Evolutionary conservation across 176 grass and related monocot species (phyloP), one percentile per base, ranked within the genome.

Genomic region (Typha latifolia): DNA sequence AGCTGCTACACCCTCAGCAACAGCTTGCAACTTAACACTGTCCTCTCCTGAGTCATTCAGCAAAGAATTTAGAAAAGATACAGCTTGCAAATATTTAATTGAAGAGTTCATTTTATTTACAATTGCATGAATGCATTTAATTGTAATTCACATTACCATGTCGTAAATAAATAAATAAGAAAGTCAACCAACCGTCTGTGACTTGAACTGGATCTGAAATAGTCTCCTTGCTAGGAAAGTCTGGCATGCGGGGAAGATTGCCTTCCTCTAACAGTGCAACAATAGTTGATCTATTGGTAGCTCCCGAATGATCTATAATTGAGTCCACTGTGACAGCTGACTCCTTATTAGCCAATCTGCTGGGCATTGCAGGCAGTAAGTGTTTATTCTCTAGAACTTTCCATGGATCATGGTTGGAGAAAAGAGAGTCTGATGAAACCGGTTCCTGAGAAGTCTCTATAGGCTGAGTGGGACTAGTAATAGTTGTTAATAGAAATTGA

Each of bases 1-100:
- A 69, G 85, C 88, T 78, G 88, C 92, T 63, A 89, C 88, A 72
- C 63, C 85, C 80, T 96, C 88, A 69, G 92, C 92, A 61, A 96
- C 88, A 81, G 72, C 85, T 84, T 96, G 92, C 70, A 91, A 66
- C 66, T 91, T 96, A 49, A 90, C 66, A 62, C 59, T 77, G 55
- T 91, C 85, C 61, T 96, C 88, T 71, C 88, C 88, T 63, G 76
- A 77, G 73, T 78, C 79, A 84, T 64, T 72, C 29, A 77, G 32
- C 67, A 49, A 22, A 62, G 13, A 69, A 72, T 27, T 52, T 23
- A 20, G 3, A n/a, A 68, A 48, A 63, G 14, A 19, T 73, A 63
- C 48, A 59, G 0, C 22, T 43, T 43, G 2, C 7, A 9, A 9
- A 43, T 43, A 43, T 43, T 3, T 29, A 29, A 29, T 2, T 10